Evolutionary conservation across 1,284 basidiomycete genomes (phyloP).

Genomic region (Puccinia horiana): DNA sequence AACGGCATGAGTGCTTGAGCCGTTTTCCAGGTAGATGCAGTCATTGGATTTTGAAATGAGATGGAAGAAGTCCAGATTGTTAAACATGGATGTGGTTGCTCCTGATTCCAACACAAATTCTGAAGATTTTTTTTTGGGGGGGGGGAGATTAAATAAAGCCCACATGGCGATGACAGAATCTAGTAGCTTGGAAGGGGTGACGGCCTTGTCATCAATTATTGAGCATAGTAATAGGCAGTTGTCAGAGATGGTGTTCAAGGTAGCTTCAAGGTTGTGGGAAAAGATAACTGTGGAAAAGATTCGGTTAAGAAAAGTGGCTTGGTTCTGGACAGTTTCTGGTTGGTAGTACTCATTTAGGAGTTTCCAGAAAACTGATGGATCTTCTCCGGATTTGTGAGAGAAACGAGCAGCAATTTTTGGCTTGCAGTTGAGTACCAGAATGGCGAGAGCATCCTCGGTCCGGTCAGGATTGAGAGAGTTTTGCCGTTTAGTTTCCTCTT

Average conservation of each 20-base stretch:
- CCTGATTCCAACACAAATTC: neutral
- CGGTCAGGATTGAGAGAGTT: neutral
- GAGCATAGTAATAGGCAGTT: neutral
- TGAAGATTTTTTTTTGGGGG: neutral
- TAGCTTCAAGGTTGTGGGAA: neutral
- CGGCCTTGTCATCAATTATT: neutral
- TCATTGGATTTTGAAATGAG: too few species aligned
- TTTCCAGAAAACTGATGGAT: neutral
- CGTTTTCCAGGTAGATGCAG: too few species aligned
- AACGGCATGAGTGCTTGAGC: too few species aligned
- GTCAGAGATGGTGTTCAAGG: neutral
- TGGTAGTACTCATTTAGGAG: too few species aligned
- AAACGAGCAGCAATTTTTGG: neutral
- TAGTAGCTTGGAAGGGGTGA: neutral
- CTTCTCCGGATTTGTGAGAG: neutral
- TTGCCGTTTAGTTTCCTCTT: neutral
- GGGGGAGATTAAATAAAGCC: slow-evolving; percentile 13
- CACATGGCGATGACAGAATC: too few species aligned
- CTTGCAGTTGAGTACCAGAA: neutral
- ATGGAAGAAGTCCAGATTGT: too few species aligned
- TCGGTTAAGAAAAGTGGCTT: neutral
- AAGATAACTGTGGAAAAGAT: neutral
- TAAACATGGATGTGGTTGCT: neutral
- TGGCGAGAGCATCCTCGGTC: neutral
- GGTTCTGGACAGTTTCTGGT: slow-evolving; percentile 13